These are phyloP conservation scores for Epicoccum sorghinum DNA, from an alignment of 2,329 filamentous ascomycete genomes.

Conservation along the genomic window DNA sequence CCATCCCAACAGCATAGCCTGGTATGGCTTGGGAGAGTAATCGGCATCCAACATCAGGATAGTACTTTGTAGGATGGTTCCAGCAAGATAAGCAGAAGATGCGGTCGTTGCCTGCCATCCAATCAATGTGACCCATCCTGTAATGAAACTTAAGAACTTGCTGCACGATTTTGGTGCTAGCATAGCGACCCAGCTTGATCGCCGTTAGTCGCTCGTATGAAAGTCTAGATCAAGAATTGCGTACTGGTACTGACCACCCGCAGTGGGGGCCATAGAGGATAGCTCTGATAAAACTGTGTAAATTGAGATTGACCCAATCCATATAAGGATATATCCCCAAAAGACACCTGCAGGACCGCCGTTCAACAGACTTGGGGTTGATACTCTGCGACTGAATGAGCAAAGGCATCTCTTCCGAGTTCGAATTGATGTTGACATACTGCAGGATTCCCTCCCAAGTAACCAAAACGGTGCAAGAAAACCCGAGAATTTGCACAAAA, in stretches of 20 bases:
- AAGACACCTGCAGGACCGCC: conserved; percentile 25
- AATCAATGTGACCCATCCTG: conserved; percentile 47
- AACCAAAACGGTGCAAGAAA: conserved; percentile 19
- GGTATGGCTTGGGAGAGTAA: conserved; percentile 1
- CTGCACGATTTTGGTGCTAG: conserved; percentile 36
- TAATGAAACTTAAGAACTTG: conserved; percentile 2
- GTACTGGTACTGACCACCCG: neutral
- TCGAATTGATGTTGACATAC: neutral
- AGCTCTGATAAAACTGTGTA: conserved; percentile 24
- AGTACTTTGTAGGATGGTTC: conserved; percentile 25
- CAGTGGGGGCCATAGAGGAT: conserved; percentile 26
- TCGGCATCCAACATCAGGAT: conserved; percentile 37
- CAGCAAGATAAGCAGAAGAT: conserved; percentile 19
- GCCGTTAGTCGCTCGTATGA: neutral
- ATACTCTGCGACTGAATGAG: neutral
- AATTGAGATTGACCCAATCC: conserved; percentile 18
- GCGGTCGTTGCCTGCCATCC: conserved; percentile 44
- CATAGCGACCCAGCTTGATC: conserved; percentile 40
- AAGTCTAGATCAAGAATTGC: neutral
- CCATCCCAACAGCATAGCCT: neutral
- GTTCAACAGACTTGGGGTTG: conserved; percentile 1
- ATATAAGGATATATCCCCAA: conserved; percentile 21
- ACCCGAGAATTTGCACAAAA: conserved; percentile 19
- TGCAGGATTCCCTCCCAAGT: conserved; percentile 18
- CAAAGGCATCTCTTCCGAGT: no score